Evolutionary conservation across 768 basidiomycete genomes (phyloP).

Genomic region (Steccherinum ochraceum): DNA sequence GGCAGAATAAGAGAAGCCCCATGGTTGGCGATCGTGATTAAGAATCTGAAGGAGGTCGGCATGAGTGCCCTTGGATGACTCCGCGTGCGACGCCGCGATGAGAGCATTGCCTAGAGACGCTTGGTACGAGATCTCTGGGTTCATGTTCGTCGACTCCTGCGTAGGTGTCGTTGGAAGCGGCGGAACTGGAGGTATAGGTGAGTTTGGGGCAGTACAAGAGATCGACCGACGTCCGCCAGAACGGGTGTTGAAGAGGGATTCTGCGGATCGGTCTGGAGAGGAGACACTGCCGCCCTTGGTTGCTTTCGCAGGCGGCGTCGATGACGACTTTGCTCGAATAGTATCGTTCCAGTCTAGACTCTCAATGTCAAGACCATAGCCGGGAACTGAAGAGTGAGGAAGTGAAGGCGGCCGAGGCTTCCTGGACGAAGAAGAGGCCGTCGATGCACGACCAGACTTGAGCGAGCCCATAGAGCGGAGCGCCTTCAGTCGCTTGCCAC

Average conservation of each 20-base stretch:
- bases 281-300: constrained; percentile 16
- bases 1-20: constrained; percentile 85
- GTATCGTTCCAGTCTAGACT: constrained; percentile 44
- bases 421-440: constrained; percentile 18
- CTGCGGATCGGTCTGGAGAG: constrained; percentile 30
- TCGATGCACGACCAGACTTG: constrained; percentile 46
- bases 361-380: constrained; percentile 24
- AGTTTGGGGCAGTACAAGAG: constrained; percentile 53
- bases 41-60: constrained; percentile 88
- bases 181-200: constrained; percentile 40
- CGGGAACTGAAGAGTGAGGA: constrained; percentile 4
- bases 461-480: constrained; percentile 80
- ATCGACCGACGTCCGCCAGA: constrained; percentile 62
- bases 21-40: constrained; percentile 81
- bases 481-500: constrained; percentile 58
- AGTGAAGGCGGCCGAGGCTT: constrained; percentile 19
- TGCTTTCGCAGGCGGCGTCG: constrained; percentile 15
- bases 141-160: constrained; percentile 4
- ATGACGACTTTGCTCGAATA: constrained; percentile 15
- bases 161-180: constrained; percentile 28
- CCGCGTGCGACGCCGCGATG: constrained; percentile 91
- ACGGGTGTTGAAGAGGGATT: constrained; percentile 32
- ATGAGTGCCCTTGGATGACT: constrained; percentile 87
- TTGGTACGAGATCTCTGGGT: constrained; percentile 43
- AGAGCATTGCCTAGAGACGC: constrained; percentile 83